Evolutionary conservation across 2,329 filamentous ascomycete genomes (phyloP), one percentile per base, ranked within the genome.

Genomic region (Hypoxylon sp.): DNA sequence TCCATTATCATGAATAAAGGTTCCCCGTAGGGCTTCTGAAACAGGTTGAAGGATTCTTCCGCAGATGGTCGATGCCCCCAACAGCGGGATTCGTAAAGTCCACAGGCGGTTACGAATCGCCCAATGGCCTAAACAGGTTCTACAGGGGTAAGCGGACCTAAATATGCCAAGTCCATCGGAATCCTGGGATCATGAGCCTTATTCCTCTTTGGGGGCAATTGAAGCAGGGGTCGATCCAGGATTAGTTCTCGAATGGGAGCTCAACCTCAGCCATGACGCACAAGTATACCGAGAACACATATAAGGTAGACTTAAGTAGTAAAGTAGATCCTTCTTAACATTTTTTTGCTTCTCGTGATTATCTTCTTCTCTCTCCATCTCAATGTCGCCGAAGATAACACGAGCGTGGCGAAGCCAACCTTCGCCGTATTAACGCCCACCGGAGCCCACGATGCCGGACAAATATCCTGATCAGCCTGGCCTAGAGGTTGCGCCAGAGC

Each of bases 401-500:
- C 53, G 17, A 37, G 22, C 46, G 51, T 31, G 48, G 51, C 56
- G 58, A 63, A 62, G 48, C 20, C 13, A 50, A 58, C 48, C 22
- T 63, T 31, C 55, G 48, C 55, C 14, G 27, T 61, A 56, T 61
- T 22, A 65, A 35, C 14, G 46, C 13, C 6, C 48, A 54, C 33
- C 17, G 20, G 14, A 60, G 22, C 54, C 14, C 13, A 61, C 27
- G 11, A 72, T 68, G 62, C 53, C 48, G 8, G 51, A 59, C 20
- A 30, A 33, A 25, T n/a, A 49, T 48, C 10, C 35, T n/a, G 53
- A 68, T 2, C 72, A 73, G 54, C 64, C 72, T 2, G 73, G 73
- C 31, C 54, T 75, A 7, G 73, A 75, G 37, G 67, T 75, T 17
- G 66, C 56, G 42, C 69, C 70, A 14, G 73, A 71, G 17, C 51